Evolutionary conservation across 768 basidiomycete genomes (phyloP), one percentile per base, ranked within the genome.

Genomic region (Lanmaoa rubissima): DNA sequence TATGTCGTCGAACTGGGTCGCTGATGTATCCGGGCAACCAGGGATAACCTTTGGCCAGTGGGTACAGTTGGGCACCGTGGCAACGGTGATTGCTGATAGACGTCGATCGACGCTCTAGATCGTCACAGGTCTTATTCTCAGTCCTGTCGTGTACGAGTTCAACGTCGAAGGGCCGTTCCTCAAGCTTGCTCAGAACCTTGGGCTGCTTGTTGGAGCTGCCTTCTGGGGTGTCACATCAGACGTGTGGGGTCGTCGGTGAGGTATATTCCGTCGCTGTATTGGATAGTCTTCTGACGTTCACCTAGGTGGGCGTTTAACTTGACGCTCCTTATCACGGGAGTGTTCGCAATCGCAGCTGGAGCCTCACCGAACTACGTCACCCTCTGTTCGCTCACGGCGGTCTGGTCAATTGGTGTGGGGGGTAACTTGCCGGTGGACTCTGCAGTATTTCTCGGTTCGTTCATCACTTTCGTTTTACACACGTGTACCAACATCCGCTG

Each of bases 371-470:
- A 82, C 63, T 80, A 73, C 50, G 58, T 79, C 31, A 70, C 84
- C 0, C 68, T 87, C 24, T 79, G 79, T 52, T 75, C 81, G 4
- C 70, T 87, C 32, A 72, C 80, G 0, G 80, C 84, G 1, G 73
- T 82, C 1, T 82, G 83, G 78, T 82, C 83, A n/a, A 73, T 87
- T 21, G 87, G 87, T 1, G 86, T 87, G 5, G 87, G 87, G 31
- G 88, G 88, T 50, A 87, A 87, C 61, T 69, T 90, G 9, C 88
- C 88, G 0, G 88, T 90, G 0, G 89, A 90, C 63, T 85, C 84
- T 36, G 84, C 88, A 0, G 81, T 90, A 24, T 91, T 91, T 70
- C 76, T 91, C 9, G 88, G 85, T 85, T 41, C 41, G 77, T 69
- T 44, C 12, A n/a, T 36, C 24, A 1, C 10, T 26, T 45, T 54